Conservation (phyloP, 495 filamentous ascomycete genomes). For the Lindgomyces ingoldianus region DNA sequence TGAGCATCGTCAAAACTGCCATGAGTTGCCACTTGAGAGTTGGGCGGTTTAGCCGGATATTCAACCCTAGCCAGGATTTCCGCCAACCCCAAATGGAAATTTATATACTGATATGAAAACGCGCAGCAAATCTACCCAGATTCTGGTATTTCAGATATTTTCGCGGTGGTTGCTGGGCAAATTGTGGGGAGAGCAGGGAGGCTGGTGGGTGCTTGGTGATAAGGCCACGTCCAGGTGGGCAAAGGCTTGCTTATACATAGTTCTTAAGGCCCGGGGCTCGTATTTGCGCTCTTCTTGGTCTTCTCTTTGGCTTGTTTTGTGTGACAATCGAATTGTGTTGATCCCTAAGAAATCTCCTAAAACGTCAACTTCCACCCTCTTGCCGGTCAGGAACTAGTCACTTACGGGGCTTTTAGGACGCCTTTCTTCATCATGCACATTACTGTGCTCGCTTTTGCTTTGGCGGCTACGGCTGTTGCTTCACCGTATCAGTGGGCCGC, state of each 20-base stretch:
- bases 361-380: background rate
- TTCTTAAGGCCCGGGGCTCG: constrained; percentile 1
- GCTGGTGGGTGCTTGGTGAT: constrained; percentile 9
- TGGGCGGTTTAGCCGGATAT: constrained; percentile 21
- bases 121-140: constrained; percentile 13
- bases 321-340: constrained; percentile 4
- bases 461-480: constrained; percentile 9
- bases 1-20: background rate
- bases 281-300: constrained; percentile 9
- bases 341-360: background rate
- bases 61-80: background rate
- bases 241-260: constrained; percentile 1
- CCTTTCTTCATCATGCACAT: constrained; percentile 10
- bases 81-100: constrained; percentile 10
- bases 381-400: background rate
- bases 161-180: background rate
- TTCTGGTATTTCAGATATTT: constrained; percentile 10
- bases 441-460: constrained; percentile 13
- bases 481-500: constrained; percentile 3
- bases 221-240: background rate
- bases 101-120: constrained; percentile 23
- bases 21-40: background rate
- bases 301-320: constrained; percentile 5
- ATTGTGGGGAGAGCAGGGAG: constrained; percentile 7
- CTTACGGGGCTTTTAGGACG: background rate